These are phyloP conservation scores for Cyanidioschyzon merolae DNA, from an alignment of 23 red algal genomes.

Conservation along the genomic window DNA sequence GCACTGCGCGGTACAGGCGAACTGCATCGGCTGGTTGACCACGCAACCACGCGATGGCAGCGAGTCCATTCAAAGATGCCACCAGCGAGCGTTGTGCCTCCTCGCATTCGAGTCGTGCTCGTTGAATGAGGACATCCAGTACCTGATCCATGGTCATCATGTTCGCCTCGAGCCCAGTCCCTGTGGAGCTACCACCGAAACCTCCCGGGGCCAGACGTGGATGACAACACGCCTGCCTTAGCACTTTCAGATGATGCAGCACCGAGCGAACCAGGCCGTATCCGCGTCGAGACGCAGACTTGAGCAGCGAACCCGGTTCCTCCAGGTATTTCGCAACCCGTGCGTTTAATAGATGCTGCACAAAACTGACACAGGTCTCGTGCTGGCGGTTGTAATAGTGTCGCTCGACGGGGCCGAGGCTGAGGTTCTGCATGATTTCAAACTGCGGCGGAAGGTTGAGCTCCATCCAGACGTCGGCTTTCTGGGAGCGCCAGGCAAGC, in stretches of 20 bases:
- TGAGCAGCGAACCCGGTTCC: not conserved
- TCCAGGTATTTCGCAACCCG: not conserved
- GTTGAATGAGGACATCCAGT: slow-evolving; percentile 33
- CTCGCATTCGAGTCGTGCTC: slow-evolving; percentile 45
- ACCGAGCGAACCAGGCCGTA: not conserved
- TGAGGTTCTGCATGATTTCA: slow-evolving; percentile 19
- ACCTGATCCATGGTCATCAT: slow-evolving; percentile 61
- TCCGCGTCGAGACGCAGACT: not conserved
- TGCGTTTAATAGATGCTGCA: not conserved
- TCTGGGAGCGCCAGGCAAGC: slow-evolving; percentile 51
- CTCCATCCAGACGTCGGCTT: slow-evolving; percentile 47
- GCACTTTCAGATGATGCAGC: slow-evolving; percentile 28
- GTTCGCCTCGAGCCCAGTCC: not conserved
- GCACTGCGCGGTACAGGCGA: slow-evolving; percentile 23
- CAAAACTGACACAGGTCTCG: slow-evolving; percentile 16
- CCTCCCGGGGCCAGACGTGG: slow-evolving; percentile 49
- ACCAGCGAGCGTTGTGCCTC: slow-evolving; percentile 52
- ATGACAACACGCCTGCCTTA: slow-evolving; percentile 95
- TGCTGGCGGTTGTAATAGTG: slow-evolving; percentile 43
- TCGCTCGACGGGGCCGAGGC: slow-evolving; percentile 46
- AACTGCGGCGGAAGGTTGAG: slow-evolving; percentile 39
- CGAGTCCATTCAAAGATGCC: slow-evolving; percentile 52
- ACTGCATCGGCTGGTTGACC: slow-evolving; percentile 23
- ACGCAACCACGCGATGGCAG: slow-evolving; percentile 34
- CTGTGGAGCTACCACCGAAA: slow-evolving; percentile 5